Evolutionary conservation across 2,329 filamentous ascomycete species (phyloP).

Genomic region (Scedosporium minutisporum): DNA sequence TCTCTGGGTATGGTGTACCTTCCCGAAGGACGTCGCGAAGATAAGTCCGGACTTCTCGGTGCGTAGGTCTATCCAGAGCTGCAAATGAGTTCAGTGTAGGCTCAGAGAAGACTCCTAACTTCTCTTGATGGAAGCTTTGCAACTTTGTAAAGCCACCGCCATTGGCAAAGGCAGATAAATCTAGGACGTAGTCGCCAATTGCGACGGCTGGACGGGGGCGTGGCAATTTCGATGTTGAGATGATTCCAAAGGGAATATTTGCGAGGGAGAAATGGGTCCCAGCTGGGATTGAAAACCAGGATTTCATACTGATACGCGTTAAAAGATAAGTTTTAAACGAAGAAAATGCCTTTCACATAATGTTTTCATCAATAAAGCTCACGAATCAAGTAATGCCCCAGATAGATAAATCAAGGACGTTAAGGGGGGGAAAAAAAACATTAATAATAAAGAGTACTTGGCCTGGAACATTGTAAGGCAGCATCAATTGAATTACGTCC

Average conservation of each 20-base stretch:
- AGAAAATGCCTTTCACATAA: no score
- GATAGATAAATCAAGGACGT: no score
- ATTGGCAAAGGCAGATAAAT: conserved; percentile 36
- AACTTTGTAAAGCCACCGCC: conserved; percentile 37
- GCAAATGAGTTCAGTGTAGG: conserved; percentile 62
- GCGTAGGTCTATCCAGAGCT: conserved; percentile 57
- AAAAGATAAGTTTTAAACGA: not conserved
- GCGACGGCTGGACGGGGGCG: conserved; percentile 58
- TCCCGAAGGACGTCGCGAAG: conserved; percentile 52
- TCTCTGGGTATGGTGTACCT: conserved; percentile 30
- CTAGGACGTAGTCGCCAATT: conserved; percentile 63
- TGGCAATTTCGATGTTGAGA: conserved; percentile 49
- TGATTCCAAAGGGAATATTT: conserved; percentile 78
- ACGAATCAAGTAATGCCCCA: no score
- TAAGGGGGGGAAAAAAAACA: no score
- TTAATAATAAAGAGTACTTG: no score
- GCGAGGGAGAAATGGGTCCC: conserved; percentile 55
- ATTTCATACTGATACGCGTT: conserved; percentile 4
- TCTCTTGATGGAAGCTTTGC: conserved; percentile 25
- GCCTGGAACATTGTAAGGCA: no score
- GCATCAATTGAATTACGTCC: no score
- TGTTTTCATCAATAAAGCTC: no score
- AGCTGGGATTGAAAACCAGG: conserved; percentile 22
- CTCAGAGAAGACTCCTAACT: conserved; percentile 19
- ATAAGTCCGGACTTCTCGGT: conserved; percentile 60